A percentile compares a stretch with the other conserved stretches of the same genome.
phyloP scores from a whole-genome alignment of 75 land plant species.

The Selaginella tamariscina region DNA sequence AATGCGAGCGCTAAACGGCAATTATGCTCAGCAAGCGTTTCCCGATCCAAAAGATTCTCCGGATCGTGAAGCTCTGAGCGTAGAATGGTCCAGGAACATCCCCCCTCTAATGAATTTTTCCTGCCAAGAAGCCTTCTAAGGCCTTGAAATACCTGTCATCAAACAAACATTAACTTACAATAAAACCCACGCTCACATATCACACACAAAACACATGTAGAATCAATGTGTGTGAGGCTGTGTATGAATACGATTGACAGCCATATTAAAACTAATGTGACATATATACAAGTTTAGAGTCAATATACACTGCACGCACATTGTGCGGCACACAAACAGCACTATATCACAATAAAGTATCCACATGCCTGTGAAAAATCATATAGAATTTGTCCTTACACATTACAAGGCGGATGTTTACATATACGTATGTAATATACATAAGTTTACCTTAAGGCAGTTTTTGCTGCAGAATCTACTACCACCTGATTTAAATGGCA shows the following conservation, averaged over 20 bases:
- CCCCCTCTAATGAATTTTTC: constrained; percentile 38
- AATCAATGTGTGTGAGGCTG: too few species aligned
- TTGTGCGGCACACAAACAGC: too few species aligned
- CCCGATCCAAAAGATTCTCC: constrained; percentile 18
- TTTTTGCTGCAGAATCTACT: constrained; percentile 15
- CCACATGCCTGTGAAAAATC: not conserved
- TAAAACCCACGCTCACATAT: too few species aligned
- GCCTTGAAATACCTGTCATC: constrained; percentile 38
- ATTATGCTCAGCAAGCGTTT: constrained; percentile 57
- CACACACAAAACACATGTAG: too few species aligned
- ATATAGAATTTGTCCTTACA: too few species aligned
- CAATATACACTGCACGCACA: too few species aligned
- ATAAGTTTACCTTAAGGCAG: constrained; percentile 21
- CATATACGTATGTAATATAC: not conserved
- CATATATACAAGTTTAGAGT: too few species aligned
- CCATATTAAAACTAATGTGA: too few species aligned
- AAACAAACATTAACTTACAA: constrained; percentile 11
- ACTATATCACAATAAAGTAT: too few species aligned
- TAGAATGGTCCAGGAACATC: not conserved
- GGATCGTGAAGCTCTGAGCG: not conserved
- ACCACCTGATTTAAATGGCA: not conserved
- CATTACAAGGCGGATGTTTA: too few species aligned
- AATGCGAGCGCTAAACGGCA: constrained; percentile 56
- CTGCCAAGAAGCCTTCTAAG: constrained; percentile 43
- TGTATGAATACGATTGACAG: too few species aligned